Conservation (phyloP, 2,329 filamentous ascomycete species). For the Gliomastix tumulicola region DNA sequence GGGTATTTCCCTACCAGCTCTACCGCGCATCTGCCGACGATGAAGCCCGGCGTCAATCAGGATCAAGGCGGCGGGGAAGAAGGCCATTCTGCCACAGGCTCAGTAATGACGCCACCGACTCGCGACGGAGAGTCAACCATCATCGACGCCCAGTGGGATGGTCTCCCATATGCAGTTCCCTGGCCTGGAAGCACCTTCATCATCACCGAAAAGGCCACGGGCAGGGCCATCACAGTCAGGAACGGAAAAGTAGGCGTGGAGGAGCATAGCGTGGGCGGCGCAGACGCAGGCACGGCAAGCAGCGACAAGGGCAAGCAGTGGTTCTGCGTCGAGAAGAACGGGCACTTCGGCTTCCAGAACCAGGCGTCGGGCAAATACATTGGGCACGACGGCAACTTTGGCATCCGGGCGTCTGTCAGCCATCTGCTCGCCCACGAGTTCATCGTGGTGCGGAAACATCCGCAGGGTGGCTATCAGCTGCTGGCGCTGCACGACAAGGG, state of each 20-base stretch:
- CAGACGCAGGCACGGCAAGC: too few relatives aligned
- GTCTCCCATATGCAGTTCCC: constrained; percentile 5
- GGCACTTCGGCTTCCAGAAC: neutral
- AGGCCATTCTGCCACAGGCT: too few relatives aligned
- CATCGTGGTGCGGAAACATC: constrained; percentile 4
- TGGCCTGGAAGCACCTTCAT: constrained; percentile 9
- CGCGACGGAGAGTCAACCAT: too few relatives aligned
- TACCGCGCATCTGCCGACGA: too few relatives aligned
- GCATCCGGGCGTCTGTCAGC: neutral
- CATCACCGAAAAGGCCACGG: constrained; percentile 8
- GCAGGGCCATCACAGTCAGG: constrained; percentile 6
- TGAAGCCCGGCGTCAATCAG: too few relatives aligned
- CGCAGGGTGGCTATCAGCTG: constrained; percentile 6
- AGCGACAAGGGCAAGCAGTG: neutral
- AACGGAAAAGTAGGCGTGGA: neutral
- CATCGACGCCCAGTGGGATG: neutral
- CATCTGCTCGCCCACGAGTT: constrained; percentile 3
- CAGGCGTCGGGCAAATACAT: neutral
- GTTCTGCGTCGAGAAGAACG: neutral
- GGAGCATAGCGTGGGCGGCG: too few relatives aligned
- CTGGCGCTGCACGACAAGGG: constrained; percentile 6
- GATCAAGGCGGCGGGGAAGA: too few relatives aligned
- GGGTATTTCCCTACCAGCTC: too few relatives aligned
- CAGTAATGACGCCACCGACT: too few relatives aligned
- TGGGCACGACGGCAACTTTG: neutral